Percentiles rank a stretch among this genome's conserved stretches.
phyloP scores from a whole-genome alignment of 306 rosid genomes.

The barrel medic (Medicago truncatula) region DNA sequence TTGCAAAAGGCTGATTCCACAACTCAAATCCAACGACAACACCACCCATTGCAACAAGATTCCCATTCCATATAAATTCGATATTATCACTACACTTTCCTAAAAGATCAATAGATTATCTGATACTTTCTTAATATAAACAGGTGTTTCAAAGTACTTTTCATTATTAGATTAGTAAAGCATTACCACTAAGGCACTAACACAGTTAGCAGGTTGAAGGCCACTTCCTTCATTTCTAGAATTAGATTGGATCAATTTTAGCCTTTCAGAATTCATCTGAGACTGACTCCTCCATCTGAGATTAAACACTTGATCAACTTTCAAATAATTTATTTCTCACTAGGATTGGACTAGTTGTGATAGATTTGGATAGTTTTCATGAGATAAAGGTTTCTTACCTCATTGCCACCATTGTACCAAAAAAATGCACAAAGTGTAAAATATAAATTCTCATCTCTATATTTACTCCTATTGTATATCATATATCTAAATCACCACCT shows the following conservation, averaged over 20 bases:
- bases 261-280: slow-evolving; percentile 13
- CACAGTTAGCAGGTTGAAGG: not conserved
- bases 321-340: not conserved
- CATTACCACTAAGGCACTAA: not conserved
- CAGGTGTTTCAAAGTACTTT: not conserved
- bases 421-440: not conserved
- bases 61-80: not conserved
- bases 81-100: slow-evolving; percentile 1
- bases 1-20: not conserved
- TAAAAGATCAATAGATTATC: not conserved
- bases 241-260: slow-evolving; percentile 15
- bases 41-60: not conserved
- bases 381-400: not conserved
- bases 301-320: slow-evolving; percentile 1
- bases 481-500: not conserved
- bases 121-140: not conserved
- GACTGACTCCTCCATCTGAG: slow-evolving; percentile 7
- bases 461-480: not conserved
- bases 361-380: not conserved
- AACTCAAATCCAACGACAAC: not conserved
- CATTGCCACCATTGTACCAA: not conserved
- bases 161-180: slow-evolving; percentile 11
- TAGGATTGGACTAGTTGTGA: not conserved
- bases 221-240: slow-evolving; percentile 17
- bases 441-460: not conserved